These are phyloP conservation scores for Dictyostelium purpureum DNA, from an alignment of 78 protist species.

Conservation along the genomic window DNA sequence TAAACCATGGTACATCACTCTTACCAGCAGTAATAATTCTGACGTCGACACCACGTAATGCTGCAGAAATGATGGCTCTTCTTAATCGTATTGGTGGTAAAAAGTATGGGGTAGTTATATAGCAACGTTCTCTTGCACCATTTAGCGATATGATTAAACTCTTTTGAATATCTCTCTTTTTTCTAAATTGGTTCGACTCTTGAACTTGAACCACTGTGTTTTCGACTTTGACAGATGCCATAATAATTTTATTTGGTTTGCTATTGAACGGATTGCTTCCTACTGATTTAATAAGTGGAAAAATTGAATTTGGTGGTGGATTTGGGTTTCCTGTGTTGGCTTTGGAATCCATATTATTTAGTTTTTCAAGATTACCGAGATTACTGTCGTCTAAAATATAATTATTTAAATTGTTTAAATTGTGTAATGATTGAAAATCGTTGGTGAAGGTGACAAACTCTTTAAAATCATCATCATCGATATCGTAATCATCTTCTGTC, in stretches of 20 bases:
- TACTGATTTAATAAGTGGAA: no score
- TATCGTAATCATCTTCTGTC: not conserved
- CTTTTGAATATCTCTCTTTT: conserved; percentile 36
- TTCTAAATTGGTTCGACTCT: conserved; percentile 49
- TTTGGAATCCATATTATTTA: no score
- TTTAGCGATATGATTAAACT: conserved; percentile 18
- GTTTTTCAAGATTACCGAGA: no score
- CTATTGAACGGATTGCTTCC: no score
- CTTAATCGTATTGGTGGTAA: conserved; percentile 59
- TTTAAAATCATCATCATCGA: conserved; percentile 26
- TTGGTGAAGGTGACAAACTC: not conserved
- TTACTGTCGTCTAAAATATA: not conserved
- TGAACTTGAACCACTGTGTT: conserved; percentile 38
- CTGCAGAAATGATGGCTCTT: conserved; percentile 31
- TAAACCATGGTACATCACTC: conserved; percentile 70
- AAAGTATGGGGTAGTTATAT: conserved; percentile 72
- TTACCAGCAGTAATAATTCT: conserved; percentile 50
- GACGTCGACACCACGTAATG: conserved; percentile 66
- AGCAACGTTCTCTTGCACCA: conserved; percentile 14
- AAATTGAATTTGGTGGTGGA: no score
- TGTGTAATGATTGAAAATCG: not conserved
- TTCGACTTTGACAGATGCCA: not conserved
- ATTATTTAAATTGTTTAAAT: not conserved
- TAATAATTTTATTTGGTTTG: not conserved
- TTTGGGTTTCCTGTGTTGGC: no score